A percentile compares a stretch with the other conserved stretches of the same genome.
phyloP scores from a whole-genome alignment of 2,329 filamentous ascomycete genomes.

The Didymella pomorum region DNA sequence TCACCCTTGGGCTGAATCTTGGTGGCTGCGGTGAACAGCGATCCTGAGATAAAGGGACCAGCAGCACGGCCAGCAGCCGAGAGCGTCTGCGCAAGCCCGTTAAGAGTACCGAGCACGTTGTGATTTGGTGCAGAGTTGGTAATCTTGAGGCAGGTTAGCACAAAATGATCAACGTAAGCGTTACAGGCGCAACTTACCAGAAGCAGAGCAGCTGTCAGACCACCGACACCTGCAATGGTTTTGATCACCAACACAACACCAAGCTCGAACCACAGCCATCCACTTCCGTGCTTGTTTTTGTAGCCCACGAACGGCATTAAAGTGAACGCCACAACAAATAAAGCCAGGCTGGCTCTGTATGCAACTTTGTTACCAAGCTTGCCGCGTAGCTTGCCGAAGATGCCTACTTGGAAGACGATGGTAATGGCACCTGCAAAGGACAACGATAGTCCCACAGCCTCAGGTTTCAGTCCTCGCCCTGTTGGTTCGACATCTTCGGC shows the following conservation, averaged over 20 bases:
- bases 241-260: conserved; percentile 83
- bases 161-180: background rate
- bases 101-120: conserved; percentile 85
- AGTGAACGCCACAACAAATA: conserved; percentile 82
- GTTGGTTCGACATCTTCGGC: conserved; percentile 77
- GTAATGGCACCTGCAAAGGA: conserved; percentile 85
- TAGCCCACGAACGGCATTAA: conserved; percentile 92
- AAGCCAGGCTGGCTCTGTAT: conserved; percentile 79
- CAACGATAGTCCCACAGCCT: conserved; percentile 84
- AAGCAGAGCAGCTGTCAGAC: conserved; percentile 86
- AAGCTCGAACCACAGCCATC: conserved; percentile 82
- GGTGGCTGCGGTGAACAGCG: conserved; percentile 81
- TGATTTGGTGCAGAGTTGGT: conserved; percentile 91
- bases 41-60: conserved; percentile 87
- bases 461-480: conserved; percentile 77
- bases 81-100: conserved; percentile 92
- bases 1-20: conserved; percentile 81
- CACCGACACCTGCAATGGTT: conserved; percentile 88
- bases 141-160: conserved; percentile 64
- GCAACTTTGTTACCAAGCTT: conserved; percentile 85
- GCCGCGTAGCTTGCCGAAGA: conserved; percentile 81
- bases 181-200: conserved; percentile 65
- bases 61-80: conserved; percentile 88
- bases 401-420: conserved; percentile 86
- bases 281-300: conserved; percentile 65